A percentile compares a stretch with the other conserved stretches of the same genome.
Conservation (phyloP, 1,139 yeast species). For the Blastobotrys malaysiensis region DNA sequence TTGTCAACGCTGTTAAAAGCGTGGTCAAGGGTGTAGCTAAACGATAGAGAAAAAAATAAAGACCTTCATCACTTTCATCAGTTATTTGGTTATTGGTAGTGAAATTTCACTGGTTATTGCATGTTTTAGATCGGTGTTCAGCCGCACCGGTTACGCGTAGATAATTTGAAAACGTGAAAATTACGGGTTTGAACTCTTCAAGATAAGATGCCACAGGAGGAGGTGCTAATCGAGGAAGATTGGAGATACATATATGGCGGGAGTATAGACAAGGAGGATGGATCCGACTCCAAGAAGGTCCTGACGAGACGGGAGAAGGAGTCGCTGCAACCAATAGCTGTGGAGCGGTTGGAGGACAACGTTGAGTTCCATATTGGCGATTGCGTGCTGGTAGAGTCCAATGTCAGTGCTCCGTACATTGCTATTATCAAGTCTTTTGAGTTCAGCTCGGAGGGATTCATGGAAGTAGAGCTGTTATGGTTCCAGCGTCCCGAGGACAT, state of each 20-base stretch:
- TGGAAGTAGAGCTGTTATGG: constrained; percentile 21
- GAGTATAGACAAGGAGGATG: neutral
- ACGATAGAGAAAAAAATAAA: too few species aligned
- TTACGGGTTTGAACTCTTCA: neutral
- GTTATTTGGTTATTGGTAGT: too few species aligned
- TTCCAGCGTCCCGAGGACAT: constrained; percentile 16
- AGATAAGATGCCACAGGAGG: neutral
- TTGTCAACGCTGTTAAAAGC: constrained; percentile 47
- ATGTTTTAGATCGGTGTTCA: neutral
- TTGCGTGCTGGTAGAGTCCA: constrained; percentile 19
- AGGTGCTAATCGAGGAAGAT: neutral
- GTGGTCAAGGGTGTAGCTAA: constrained; percentile 14
- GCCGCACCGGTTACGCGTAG: neutral
- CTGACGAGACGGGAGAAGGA: neutral
- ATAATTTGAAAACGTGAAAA: neutral
- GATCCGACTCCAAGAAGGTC: neutral
- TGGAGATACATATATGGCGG: neutral
- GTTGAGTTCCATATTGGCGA: constrained; percentile 21
- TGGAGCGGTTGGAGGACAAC: constrained; percentile 14
- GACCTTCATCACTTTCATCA: too few species aligned
- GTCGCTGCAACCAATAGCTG: constrained; percentile 8
- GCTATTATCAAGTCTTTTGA: constrained; percentile 20
- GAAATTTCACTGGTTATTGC: neutral
- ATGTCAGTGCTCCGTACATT: constrained; percentile 17
- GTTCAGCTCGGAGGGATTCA: constrained; percentile 15